Evolutionary conservation across 1,139 yeast genomes (phyloP).

Genomic region (Pichia sp.): DNA sequence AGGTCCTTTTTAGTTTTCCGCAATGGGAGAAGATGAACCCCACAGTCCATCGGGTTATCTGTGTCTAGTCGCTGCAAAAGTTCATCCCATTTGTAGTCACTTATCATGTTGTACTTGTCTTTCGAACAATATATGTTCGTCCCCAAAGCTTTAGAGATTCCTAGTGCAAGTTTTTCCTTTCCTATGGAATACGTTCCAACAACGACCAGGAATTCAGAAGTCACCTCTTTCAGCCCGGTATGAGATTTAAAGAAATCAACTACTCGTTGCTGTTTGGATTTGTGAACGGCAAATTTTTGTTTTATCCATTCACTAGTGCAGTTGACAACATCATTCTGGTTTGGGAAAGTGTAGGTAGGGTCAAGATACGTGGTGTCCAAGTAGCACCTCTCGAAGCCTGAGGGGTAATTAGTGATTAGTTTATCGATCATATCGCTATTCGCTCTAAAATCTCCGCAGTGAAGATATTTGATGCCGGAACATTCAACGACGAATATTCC

Average conservation of each 20-base stretch:
- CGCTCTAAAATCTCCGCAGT: slow-evolving; percentile 92
- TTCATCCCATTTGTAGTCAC: slow-evolving; percentile 38
- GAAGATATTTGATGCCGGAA: slow-evolving; percentile 41
- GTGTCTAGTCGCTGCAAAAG: slow-evolving; percentile 31
- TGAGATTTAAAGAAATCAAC: slow-evolving; percentile 35
- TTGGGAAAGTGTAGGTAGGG: slow-evolving; percentile 72
- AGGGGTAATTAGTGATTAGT: slow-evolving; percentile 32
- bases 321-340: slow-evolving; percentile 64
- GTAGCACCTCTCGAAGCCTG: slow-evolving; percentile 55
- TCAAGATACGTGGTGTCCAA: slow-evolving; percentile 86
- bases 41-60: slow-evolving; percentile 45
- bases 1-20: slow-evolving; percentile 39
- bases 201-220: slow-evolving; percentile 46
- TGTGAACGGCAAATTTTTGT: slow-evolving; percentile 29
- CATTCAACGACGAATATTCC: slow-evolving; percentile 70
- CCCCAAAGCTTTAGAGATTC: slow-evolving; percentile 54
- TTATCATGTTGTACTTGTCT: slow-evolving; percentile 46
- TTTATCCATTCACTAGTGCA: slow-evolving; percentile 55
- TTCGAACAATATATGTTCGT: slow-evolving; percentile 51
- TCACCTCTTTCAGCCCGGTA: neutral
- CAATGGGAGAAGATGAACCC: slow-evolving; percentile 64
- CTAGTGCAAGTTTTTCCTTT: slow-evolving; percentile 76
- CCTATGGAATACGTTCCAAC: slow-evolving; percentile 95
- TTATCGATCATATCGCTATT: slow-evolving; percentile 42
- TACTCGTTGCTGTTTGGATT: slow-evolving; percentile 38